Conservation (phyloP, 1,284 basidiomycete genomes). For the Boletellus deceptivus region DNA sequence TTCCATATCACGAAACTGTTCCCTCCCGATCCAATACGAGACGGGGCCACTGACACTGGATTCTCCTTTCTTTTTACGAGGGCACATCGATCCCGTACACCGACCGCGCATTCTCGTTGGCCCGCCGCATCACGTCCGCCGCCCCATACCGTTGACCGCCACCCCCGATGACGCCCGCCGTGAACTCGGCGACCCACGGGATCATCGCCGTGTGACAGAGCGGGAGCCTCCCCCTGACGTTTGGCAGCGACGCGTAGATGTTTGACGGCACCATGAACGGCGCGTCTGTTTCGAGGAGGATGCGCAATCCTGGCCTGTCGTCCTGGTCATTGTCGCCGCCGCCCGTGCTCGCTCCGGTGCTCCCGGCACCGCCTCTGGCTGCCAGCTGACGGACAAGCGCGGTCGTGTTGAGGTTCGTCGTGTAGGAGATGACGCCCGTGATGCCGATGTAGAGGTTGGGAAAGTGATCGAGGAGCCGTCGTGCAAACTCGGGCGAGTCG, state of each 20-base stretch:
- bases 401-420: constrained; percentile 68
- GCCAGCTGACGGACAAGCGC: constrained; percentile 55
- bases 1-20: too few species aligned
- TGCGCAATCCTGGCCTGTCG: constrained; percentile 7
- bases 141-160: constrained; percentile 36
- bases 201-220: constrained; percentile 78
- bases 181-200: constrained; percentile 78
- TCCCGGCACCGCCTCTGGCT: not conserved
- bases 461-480: constrained; percentile 69
- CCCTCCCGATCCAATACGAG: too few species aligned
- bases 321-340: too few species aligned
- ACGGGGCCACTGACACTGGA: too few species aligned
- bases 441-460: constrained; percentile 79
- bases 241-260: constrained; percentile 55
- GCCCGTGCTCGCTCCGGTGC: too few species aligned
- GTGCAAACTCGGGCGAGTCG: constrained; percentile 70
- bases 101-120: constrained; percentile 59
- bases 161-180: constrained; percentile 51
- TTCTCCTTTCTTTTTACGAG: not conserved
- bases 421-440: constrained; percentile 78
- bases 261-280: constrained; percentile 81
- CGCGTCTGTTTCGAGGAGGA: constrained; percentile 76
- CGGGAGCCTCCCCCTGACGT: constrained; percentile 59
- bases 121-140: constrained; percentile 57
- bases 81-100: constrained; percentile 54